Percentiles rank a stretch among this genome's conserved stretches.
These are phyloP conservation scores for Lachnellula occidentalis DNA, from an alignment of 2,329 filamentous ascomycete genomes.

Conservation along the genomic window DNA sequence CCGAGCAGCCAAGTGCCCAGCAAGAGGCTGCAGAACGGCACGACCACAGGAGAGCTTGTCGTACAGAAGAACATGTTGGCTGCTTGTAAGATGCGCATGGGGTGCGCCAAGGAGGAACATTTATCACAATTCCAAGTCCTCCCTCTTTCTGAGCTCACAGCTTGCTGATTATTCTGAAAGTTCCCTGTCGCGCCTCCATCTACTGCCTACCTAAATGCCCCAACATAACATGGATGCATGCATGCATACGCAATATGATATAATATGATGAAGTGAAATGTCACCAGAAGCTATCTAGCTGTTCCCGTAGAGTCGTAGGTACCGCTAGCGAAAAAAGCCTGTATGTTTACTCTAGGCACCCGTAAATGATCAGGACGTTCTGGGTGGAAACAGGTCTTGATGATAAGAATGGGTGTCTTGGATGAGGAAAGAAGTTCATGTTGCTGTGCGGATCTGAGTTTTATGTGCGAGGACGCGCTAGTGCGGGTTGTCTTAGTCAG, in stretches of 20 bases:
- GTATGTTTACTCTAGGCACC: constrained; percentile 76
- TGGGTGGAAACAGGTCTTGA: constrained; percentile 69
- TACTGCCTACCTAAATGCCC: no score
- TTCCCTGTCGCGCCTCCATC: no score
- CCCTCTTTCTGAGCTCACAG: no score
- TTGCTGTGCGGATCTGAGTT: no score
- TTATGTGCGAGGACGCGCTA: constrained; percentile 18
- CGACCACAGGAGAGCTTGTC: no score
- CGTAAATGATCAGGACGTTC: constrained; percentile 85
- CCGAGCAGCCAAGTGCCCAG: no score
- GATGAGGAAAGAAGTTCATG: constrained; percentile 29
- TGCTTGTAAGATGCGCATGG: no score
- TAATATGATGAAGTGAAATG: constrained; percentile 41
- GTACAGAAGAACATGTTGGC: no score
- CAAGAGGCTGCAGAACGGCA: no score
- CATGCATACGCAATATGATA: not conserved
- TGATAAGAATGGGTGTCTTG: constrained; percentile 88
- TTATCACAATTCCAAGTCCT: no score
- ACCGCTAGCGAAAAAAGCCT: constrained; percentile 99
- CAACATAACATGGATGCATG: not conserved
- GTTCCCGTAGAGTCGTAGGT: constrained; percentile 74
- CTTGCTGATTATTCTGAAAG: no score
- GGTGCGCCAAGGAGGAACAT: no score
- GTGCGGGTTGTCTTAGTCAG: constrained; percentile 30
- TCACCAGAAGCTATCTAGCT: constrained; percentile 97